These are phyloP conservation scores for Rhizopus stolonifer DNA, from an alignment of 371 early-diverging fungal genomes.

Conservation along the genomic window DNA sequence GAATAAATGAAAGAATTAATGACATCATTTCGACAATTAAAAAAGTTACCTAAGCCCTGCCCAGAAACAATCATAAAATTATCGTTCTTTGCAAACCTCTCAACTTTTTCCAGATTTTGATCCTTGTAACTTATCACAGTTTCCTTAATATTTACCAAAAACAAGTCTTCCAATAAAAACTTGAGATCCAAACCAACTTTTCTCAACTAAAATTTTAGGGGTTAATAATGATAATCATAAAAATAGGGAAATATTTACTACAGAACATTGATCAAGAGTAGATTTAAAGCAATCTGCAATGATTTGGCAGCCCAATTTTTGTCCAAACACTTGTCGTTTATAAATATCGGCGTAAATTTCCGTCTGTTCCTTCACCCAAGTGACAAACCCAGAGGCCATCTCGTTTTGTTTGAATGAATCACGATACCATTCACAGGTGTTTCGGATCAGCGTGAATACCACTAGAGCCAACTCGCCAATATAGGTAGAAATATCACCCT, in stretches of 20 bases:
- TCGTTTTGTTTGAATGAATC: slow-evolving; percentile 82
- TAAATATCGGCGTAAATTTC: slow-evolving; percentile 83
- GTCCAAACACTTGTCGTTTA: slow-evolving; percentile 84
- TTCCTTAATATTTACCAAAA: slow-evolving; percentile 69
- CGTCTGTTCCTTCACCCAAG: slow-evolving; percentile 88
- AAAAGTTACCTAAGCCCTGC: slow-evolving; percentile 50
- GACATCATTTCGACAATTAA: not conserved
- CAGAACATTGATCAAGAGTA: slow-evolving; percentile 71
- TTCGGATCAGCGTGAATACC: slow-evolving; percentile 84
- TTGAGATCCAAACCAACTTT: slow-evolving; percentile 81
- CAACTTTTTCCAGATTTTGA: slow-evolving; percentile 49
- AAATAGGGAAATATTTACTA: slow-evolving; percentile 43
- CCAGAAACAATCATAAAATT: slow-evolving; percentile 58
- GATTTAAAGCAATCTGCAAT: slow-evolving; percentile 84
- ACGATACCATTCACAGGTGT: slow-evolving; percentile 94
- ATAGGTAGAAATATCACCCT: slow-evolving; percentile 83
- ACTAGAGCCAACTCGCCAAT: slow-evolving; percentile 84
- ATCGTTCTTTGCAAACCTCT: slow-evolving; percentile 63
- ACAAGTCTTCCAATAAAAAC: slow-evolving; percentile 80
- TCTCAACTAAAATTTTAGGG: slow-evolving; percentile 60
- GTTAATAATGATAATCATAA: not conserved
- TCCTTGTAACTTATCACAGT: slow-evolving; percentile 67
- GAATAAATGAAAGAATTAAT: too few relatives aligned
- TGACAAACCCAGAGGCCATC: slow-evolving; percentile 89
- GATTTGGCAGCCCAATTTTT: slow-evolving; percentile 73